Evolutionary conservation across 1,284 basidiomycete genomes (phyloP).

Genomic region (Ganoderma lingzhi): DNA sequence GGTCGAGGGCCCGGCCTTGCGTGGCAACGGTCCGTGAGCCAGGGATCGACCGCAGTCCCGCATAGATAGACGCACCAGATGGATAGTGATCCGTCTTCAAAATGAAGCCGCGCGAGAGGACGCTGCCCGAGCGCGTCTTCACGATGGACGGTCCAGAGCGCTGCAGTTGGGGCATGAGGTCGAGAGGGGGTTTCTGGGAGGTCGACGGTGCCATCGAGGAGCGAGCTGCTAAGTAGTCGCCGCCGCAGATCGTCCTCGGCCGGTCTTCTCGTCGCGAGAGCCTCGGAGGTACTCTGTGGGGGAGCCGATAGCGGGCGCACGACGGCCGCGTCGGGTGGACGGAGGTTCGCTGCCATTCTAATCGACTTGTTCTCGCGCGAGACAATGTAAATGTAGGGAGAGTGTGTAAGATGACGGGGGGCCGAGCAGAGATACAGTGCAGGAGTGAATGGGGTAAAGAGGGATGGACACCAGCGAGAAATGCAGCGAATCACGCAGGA

Average conservation of each 20-base stretch:
- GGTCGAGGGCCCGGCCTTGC: constrained; percentile 84
- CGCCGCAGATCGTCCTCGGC: constrained; percentile 29
- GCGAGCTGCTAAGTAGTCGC: constrained; percentile 29
- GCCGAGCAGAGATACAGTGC: constrained; percentile 2
- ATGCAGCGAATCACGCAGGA: constrained; percentile 16
- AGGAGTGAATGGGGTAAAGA: neutral
- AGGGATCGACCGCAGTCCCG: neutral
- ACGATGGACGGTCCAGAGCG: constrained; percentile 80
- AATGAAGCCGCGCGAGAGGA: constrained; percentile 90
- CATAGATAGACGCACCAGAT: constrained; percentile 58
- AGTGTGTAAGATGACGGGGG: neutral
- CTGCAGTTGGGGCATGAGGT: constrained; percentile 67
- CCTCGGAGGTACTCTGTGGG: constrained; percentile 26
- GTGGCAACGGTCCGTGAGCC: neutral
- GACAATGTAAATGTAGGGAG: constrained; percentile 5
- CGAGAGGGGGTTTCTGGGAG: constrained; percentile 45
- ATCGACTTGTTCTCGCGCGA: constrained; percentile 8
- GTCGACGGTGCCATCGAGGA: constrained; percentile 18
- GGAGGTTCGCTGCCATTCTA: constrained; percentile 24
- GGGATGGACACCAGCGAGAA: constrained; percentile 10
- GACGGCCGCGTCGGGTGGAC: constrained; percentile 22
- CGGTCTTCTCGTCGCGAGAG: constrained; percentile 20
- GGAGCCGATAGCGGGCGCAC: constrained; percentile 28
- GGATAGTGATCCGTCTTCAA: constrained; percentile 96
- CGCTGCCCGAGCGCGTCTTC: constrained; percentile 88